Evolutionary conservation across 805 yeast genomes (phyloP).

Genomic region (Lachancea kluyveri): DNA sequence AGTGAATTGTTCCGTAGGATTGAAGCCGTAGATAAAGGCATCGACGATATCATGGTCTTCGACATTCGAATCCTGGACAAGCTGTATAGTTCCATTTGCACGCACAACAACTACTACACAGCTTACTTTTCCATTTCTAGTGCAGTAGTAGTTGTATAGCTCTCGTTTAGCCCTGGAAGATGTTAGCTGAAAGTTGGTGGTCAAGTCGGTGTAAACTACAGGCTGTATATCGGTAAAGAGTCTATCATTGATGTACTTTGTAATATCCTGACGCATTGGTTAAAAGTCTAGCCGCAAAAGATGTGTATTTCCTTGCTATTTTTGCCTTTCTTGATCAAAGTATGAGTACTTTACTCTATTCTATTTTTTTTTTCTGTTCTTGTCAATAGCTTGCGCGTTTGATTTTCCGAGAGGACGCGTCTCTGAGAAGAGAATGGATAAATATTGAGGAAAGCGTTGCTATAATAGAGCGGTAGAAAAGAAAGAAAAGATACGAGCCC

Average conservation of each 20-base stretch:
- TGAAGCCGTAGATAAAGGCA: conserved; percentile 30
- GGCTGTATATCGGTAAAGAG: conserved; percentile 23
- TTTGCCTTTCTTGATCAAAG: no score
- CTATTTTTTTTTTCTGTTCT: no score
- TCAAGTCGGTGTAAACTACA: conserved; percentile 26
- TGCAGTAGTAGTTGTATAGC: conserved; percentile 26
- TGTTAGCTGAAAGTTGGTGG: conserved; percentile 18
- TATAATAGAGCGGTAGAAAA: no score
- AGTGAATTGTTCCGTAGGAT: conserved; percentile 20
- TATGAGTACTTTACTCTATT: no score
- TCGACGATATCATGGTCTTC: conserved; percentile 18
- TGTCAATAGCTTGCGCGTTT: no score
- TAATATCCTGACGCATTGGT: conserved; percentile 4
- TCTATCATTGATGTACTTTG: conserved; percentile 16
- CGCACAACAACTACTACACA: conserved; percentile 24
- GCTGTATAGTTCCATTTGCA: conserved; percentile 15
- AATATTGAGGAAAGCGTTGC: no score
- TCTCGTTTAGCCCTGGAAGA: conserved; percentile 23
- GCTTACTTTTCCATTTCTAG: conserved; percentile 21
- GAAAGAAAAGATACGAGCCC: no score
- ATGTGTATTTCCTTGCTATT: no score
- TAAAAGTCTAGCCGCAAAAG: not conserved
- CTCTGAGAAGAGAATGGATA: no score
- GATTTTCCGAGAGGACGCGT: no score
- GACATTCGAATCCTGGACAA: conserved; percentile 18